Evolutionary conservation across 805 yeast genomes (phyloP), one percentile per base, ranked within the genome.

Genomic region (Yarrowia sp.): DNA sequence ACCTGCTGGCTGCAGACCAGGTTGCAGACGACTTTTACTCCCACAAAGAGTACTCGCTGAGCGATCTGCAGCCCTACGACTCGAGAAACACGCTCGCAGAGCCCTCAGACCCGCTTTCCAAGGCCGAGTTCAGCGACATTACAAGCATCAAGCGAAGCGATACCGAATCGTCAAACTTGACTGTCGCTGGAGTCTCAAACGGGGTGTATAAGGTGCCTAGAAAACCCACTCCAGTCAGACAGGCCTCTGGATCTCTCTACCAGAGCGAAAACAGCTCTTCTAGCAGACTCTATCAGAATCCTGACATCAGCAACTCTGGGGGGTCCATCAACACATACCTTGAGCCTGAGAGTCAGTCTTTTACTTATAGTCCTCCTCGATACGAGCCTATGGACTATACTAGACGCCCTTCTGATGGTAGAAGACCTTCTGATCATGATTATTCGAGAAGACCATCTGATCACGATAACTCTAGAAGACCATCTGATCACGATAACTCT

Each of bases 51-150:
- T 51, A 33, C 42, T 33, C 41, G 3, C 3, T 51, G 58, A 19
- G 27, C 8, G 58, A 51, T 18, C 33, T 51, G 10, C 58, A 35
- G 6, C 42, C 58, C 1, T 24, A 33, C 6, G 58, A 51, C 32
- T 51, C 58, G 12, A 16, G 31, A 22, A 51, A 51, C 32, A 51
- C 58, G 10, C 58, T 51, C 8, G 42, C 41, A 12, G 58, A 35
- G 24, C 58, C 58, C n/a, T 25, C 49, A 16, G 49, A 42, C n/a
- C 49, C 49, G 9, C 49, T 42, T 25, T 27, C 32, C n/a, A 42
- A 42, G 21, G 25, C 31, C 4, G 49, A 42, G 7, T 42, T 42
- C 10, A 42, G 33, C 33, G 49, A 42, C 10, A 10, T 42, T 22
- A 6, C 14, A 1, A 42, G 33, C 33, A 25, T 49, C 29, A 49